Evolutionary conservation across 1,284 basidiomycete species (phyloP), one percentile per base, ranked within the genome.

Genomic region (Rhodotorula sp.): DNA sequence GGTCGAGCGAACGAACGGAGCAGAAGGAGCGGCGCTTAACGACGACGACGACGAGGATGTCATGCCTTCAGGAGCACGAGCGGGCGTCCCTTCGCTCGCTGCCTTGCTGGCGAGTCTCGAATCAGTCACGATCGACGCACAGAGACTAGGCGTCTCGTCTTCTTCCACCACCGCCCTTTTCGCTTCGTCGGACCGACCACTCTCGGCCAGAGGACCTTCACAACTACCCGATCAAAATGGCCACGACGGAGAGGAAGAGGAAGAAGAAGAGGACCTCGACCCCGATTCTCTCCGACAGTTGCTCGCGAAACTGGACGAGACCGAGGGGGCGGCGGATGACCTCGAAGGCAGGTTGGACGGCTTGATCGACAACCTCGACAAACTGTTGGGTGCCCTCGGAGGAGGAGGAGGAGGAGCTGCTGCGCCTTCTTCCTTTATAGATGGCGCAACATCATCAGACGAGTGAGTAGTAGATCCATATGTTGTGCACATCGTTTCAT

Each of bases 331-430:
- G 8, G 66, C 66, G 12, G 58, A 68, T n/a, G 70, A 67, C 43
- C 66, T 71, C 58, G 70, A 71, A 43, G 70, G 66, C 5, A 51
- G 58, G 39, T 59, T 71, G 46, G 70, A 71, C 60, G 65, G 66
- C 4, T 48, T 71, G 58, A 48, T 71, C 21, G 43, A 59, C 18
- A 54, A 68, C 51, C 29, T 71, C 12, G 70, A 71, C 43, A 10
- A 34, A 20, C 51, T 71, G 48, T 59, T 71, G 43, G 59, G 66
- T 15, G 47, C 64, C 7, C 52, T 71, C 14, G 70, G 62, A 10
- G 65, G 51, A n/a, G n/a, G 21, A n/a, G 51, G n/a, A 26, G 23
- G 7, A n/a, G 23, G 34, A 34, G 34, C 34, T 34, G 34, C 54
- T 3, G 54, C n/a, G n/a, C n/a, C n/a, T n/a, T n/a, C 54, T 16